Percentiles rank a stretch among this genome's conserved stretches.
Evolutionary conservation across 2,329 filamentous ascomycete genomes (phyloP).

Genomic region (Magnaporthiopsis rhizophila): DNA sequence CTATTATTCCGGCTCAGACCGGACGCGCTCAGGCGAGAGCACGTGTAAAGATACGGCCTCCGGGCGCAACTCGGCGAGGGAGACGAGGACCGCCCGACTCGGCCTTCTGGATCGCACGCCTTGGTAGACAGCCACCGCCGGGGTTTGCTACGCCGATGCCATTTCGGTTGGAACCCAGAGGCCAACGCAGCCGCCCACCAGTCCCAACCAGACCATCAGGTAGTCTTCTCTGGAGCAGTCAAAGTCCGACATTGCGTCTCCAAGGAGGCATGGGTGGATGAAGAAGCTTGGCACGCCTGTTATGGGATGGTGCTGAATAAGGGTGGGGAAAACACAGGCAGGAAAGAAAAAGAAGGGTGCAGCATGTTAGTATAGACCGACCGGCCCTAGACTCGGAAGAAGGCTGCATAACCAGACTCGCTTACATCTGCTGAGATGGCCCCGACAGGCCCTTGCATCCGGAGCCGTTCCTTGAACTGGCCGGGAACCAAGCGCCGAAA

Average conservation of each 20-base stretch:
- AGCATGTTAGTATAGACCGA: neutral
- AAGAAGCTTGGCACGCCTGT: conserved; percentile 76
- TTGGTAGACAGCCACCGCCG: neutral
- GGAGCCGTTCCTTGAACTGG: conserved; percentile 53
- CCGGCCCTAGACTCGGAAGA: neutral
- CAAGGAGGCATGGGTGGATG: conserved; percentile 85
- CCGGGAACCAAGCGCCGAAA: conserved; percentile 64
- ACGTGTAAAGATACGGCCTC: conserved; percentile 7
- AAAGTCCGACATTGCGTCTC: conserved; percentile 67
- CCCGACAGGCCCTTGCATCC: conserved; percentile 55
- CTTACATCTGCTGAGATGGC: conserved; percentile 71
- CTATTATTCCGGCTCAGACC: neutral
- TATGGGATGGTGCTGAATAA: conserved; percentile 68
- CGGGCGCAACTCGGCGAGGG: conserved; percentile 1
- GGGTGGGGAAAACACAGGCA: conserved; percentile 25
- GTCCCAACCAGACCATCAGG: conserved; percentile 80
- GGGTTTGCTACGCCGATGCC: conserved; percentile 28
- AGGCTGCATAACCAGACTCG: conserved; percentile 18
- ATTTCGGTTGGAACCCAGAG: conserved; percentile 69
- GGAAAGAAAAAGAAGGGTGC: conserved; percentile 13
- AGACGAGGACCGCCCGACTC: neutral
- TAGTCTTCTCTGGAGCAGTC: conserved; percentile 59
- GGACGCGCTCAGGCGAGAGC: neutral
- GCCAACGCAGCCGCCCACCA: conserved; percentile 73
- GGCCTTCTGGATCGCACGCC: neutral